Evolutionary conservation across 495 filamentous ascomycete species (phyloP).

Genomic region (Hyaloscypha hepaticicola): DNA sequence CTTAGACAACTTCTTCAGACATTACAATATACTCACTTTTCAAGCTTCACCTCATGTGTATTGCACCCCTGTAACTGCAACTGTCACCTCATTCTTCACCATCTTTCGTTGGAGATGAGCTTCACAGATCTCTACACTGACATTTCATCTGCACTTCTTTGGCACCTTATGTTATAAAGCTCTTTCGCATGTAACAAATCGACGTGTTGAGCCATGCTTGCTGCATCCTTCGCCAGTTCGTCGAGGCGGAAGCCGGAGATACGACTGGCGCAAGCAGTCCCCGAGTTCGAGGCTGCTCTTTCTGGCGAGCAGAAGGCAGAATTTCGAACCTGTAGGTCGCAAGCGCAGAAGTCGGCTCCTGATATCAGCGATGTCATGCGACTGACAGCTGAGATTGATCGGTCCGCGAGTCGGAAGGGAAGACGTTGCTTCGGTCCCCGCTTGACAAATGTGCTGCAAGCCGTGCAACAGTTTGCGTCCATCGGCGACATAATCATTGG

Average conservation of each 20-base stretch:
- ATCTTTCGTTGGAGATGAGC: too few relatives aligned
- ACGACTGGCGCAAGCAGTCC: slow-evolving; percentile 42
- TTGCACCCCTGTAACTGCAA: too few relatives aligned
- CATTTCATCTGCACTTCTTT: too few relatives aligned
- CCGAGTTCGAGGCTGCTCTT: slow-evolving; percentile 42
- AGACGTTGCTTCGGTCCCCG: slow-evolving; percentile 43
- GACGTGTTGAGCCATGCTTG: background rate
- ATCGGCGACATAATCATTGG: slow-evolving; percentile 45
- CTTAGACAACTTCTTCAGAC: too few relatives aligned
- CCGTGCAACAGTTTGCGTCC: slow-evolving; percentile 44
- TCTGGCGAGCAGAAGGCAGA: slow-evolving; percentile 38
- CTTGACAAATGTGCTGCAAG: slow-evolving; percentile 42
- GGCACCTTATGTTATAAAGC: background rate
- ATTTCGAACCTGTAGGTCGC: slow-evolving; percentile 32
- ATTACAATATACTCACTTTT: too few relatives aligned
- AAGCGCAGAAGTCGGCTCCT: slow-evolving; percentile 30
- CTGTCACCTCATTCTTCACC: background rate
- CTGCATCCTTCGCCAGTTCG: background rate
- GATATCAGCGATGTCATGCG: slow-evolving; percentile 41
- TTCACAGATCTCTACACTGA: too few relatives aligned
- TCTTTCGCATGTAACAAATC: background rate
- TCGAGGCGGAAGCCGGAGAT: slow-evolving; percentile 40
- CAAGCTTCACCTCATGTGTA: too few relatives aligned
- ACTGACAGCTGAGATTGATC: slow-evolving; percentile 44
- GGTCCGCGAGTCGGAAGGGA: slow-evolving; percentile 25